Evolutionary conservation across 495 filamentous ascomycete species (phyloP).

Genomic region (Aspergillus taichungensis): DNA sequence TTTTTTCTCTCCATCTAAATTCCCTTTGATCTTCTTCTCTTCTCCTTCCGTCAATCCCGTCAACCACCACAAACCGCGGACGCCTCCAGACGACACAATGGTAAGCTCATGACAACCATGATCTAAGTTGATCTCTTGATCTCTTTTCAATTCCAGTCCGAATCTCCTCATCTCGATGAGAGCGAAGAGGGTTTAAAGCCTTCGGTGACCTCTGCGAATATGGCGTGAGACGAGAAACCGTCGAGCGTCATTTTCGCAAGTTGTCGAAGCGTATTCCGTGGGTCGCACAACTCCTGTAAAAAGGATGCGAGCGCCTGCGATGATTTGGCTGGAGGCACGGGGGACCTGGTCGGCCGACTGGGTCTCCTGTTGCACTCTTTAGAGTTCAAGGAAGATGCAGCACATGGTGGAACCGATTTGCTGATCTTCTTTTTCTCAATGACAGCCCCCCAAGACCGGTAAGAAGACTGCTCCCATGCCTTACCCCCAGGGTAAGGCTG

Average conservation of each 20-base stretch:
- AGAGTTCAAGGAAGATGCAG: constrained; percentile 84
- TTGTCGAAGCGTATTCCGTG: constrained; percentile 36
- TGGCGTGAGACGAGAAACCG: constrained; percentile 23
- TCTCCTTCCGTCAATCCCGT: constrained; percentile 32
- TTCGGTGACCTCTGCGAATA: constrained; percentile 29
- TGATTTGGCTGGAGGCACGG: constrained; percentile 75
- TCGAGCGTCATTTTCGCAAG: constrained; percentile 25
- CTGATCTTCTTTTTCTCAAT: constrained; percentile 99
- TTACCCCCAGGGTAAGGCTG: constrained; percentile 90
- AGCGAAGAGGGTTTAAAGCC: constrained; percentile 10
- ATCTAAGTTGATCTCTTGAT: constrained; percentile 23
- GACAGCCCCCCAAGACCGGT: constrained; percentile 96
- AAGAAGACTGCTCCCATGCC: constrained; percentile 95
- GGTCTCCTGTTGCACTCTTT: constrained; percentile 58
- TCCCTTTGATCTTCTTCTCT: constrained; percentile 13
- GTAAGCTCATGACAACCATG: constrained; percentile 23
- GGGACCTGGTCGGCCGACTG: constrained; percentile 49
- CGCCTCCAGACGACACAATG: constrained; percentile 40
- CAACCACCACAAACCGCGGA: constrained; percentile 31
- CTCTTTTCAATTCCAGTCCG: constrained; percentile 2
- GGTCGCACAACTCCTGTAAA: constrained; percentile 22
- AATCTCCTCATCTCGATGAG: too few relatives aligned
- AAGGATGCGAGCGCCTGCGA: constrained; percentile 48
- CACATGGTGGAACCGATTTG: constrained; percentile 70
- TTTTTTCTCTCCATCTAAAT: constrained; percentile 17